phyloP scores from a whole-genome alignment of 169 alveolate genomes.

The Plasmodium coatneyi region DNA sequence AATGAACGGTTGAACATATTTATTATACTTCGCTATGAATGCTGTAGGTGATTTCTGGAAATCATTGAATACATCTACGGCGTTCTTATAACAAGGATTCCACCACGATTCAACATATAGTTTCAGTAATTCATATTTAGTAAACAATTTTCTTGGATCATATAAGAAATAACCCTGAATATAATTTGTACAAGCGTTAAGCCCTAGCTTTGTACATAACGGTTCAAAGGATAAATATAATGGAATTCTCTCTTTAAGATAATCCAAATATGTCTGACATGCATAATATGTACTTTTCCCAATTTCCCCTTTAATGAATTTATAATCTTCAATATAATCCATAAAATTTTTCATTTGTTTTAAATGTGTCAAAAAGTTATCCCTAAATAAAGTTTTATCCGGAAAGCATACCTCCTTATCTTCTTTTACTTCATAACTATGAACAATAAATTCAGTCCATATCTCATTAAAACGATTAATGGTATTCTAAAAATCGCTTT shows the following conservation, averaged over 20 bases:
- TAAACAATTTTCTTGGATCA: not conserved
- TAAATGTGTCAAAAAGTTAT: not conserved
- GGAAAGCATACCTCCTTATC: not conserved
- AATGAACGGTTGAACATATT: not conserved
- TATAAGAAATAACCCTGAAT: not conserved
- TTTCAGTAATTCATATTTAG: not conserved
- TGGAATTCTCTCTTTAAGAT: conserved; percentile 3
- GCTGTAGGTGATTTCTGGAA: not conserved
- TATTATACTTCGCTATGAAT: not conserved
- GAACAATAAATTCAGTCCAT: not conserved
- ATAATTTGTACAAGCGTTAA: not conserved
- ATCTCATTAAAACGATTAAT: not conserved
- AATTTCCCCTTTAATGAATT: not conserved
- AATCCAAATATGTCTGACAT: not conserved
- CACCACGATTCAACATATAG: not conserved
- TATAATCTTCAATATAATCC: not conserved
- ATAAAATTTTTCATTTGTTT: not conserved
- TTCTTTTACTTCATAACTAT: not conserved
- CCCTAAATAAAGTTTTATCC: not conserved
- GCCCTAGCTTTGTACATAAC: not conserved
- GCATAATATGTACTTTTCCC: not conserved
- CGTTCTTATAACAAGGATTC: not conserved
- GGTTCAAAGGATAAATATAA: not conserved
- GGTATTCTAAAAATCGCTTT: not conserved
- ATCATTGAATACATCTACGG: not conserved